Percentiles rank a stretch among this genome's conserved stretches.
phyloP scores from a whole-genome alignment of 2,329 filamentous ascomycete species.

The Purpureocillium takamizusanense region DNA sequence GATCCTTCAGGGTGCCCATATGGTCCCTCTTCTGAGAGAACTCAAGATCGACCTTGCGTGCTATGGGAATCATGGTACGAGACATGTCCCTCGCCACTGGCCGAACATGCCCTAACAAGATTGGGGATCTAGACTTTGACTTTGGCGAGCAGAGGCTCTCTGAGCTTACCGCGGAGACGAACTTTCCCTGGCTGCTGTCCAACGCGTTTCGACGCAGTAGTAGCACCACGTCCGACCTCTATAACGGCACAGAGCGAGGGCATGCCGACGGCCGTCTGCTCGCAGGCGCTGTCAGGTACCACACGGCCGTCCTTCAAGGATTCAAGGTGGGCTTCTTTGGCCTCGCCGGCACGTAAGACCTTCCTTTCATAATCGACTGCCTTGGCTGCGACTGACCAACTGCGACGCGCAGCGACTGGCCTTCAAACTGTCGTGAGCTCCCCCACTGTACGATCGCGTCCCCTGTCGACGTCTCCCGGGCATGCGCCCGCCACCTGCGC shows the following conservation, averaged over 20 bases:
- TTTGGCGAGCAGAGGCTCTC: conserved; percentile 5
- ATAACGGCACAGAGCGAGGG: not conserved
- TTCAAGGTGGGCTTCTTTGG: conserved; percentile 9
- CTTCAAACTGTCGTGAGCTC: conserved; percentile 7
- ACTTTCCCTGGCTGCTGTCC: conserved; percentile 8
- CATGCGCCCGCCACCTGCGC: conserved; percentile 4
- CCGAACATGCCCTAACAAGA: no score
- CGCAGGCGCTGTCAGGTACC: conserved; percentile 4
- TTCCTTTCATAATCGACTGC: not conserved
- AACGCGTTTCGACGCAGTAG: conserved; percentile 6
- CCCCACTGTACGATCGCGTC: conserved; percentile 7
- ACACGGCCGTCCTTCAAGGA: conserved; percentile 1
- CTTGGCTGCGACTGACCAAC: not conserved
- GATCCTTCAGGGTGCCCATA: conserved; percentile 7
- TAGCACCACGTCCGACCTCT: not conserved
- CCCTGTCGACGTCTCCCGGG: conserved; percentile 2
- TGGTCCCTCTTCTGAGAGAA: conserved; percentile 4
- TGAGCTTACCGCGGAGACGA: conserved; percentile 1
- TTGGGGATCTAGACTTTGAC: conserved; percentile 6
- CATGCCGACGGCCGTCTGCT: conserved; percentile 1
- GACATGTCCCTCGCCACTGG: not conserved
- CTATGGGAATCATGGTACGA: conserved; percentile 8
- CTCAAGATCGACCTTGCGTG: conserved; percentile 6
- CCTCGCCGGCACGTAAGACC: conserved; percentile 6
- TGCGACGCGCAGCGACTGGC: conserved; percentile 7